phyloP scores from a whole-genome alignment of 2,329 filamentous ascomycete genomes.

The Trichoderma sp. region DNA sequence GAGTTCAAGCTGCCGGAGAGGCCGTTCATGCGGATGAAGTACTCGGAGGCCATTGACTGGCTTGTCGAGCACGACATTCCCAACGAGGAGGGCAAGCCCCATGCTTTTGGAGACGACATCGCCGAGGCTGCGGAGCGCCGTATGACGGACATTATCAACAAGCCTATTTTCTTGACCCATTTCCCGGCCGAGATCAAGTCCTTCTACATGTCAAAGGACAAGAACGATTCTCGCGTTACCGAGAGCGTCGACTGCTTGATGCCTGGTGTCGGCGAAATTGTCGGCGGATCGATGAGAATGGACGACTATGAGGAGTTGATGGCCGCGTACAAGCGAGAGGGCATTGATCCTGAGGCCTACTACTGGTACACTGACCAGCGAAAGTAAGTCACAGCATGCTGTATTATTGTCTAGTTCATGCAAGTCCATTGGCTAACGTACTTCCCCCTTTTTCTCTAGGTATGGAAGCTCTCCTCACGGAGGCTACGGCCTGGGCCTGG shows the following conservation, averaged over 20 bases:
- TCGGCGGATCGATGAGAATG: slow-evolving; percentile 96
- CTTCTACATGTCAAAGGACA: slow-evolving; percentile 97
- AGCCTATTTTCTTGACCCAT: slow-evolving; percentile 93
- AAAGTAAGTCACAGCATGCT: slow-evolving; percentile 54
- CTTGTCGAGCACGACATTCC: slow-evolving; percentile 84
- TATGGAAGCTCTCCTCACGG: slow-evolving; percentile 91
- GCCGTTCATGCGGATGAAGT: slow-evolving; percentile 94
- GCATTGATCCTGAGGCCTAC: slow-evolving; percentile 81
- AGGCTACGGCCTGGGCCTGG: slow-evolving; percentile 79
- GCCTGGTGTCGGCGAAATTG: slow-evolving; percentile 96
- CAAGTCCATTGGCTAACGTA: slow-evolving; percentile 7
- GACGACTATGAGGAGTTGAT: slow-evolving; percentile 87
- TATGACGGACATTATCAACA: slow-evolving; percentile 97
- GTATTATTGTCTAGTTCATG: background rate
- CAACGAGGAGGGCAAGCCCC: slow-evolving; percentile 89
- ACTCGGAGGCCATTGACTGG: slow-evolving; percentile 93
- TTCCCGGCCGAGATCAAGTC: slow-evolving; percentile 98
- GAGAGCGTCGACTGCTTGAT: slow-evolving; percentile 85
- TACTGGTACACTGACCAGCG: slow-evolving; percentile 99
- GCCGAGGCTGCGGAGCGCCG: slow-evolving; percentile 93
- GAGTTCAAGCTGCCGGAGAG: slow-evolving; percentile 78
- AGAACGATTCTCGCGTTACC: slow-evolving; percentile 77
- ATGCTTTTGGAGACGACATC: slow-evolving; percentile 95
- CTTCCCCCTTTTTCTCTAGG: slow-evolving; percentile 19
- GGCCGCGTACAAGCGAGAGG: slow-evolving; percentile 82